These are phyloP conservation scores for Penium margaritaceum DNA, from an alignment of 139 green algal genomes.

Conservation along the genomic window DNA sequence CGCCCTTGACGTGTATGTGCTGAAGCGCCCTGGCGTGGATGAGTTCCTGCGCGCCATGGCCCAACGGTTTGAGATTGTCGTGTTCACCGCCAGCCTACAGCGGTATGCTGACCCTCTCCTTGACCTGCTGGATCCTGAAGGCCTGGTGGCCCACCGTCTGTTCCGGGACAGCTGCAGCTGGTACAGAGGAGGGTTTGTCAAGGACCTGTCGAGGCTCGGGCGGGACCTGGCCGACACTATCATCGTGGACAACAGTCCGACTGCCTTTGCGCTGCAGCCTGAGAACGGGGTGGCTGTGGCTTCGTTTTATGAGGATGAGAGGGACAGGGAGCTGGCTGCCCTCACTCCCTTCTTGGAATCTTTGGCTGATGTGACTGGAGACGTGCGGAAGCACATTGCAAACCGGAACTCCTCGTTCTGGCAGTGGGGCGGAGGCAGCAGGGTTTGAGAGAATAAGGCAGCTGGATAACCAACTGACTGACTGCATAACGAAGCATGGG, in stretches of 20 bases:
- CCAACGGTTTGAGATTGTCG: conserved; percentile 20
- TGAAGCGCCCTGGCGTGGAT: conserved; percentile 88
- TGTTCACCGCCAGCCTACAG: conserved; percentile 38
- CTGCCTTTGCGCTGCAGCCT: conserved; percentile 93
- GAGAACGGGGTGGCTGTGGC: conserved; percentile 88
- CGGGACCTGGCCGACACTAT: conserved; percentile 70
- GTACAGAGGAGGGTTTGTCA: conserved; percentile 84
- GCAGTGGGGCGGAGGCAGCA: too few species aligned
- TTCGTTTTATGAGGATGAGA: conserved; percentile 86
- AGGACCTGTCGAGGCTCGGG: conserved; percentile 78
- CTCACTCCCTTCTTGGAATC: too few species aligned
- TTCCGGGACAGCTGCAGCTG: conserved; percentile 86
- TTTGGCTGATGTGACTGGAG: too few species aligned
- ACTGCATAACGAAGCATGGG: too few species aligned
- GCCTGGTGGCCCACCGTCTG: conserved; percentile 74
- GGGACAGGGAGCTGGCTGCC: conserved; percentile 60
- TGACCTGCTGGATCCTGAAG: conserved; percentile 76
- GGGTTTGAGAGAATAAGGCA: too few species aligned
- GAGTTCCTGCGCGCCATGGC: conserved; percentile 69
- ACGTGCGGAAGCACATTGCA: too few species aligned
- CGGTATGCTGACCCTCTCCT: conserved; percentile 83
- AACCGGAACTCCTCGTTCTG: too few species aligned
- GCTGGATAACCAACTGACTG: too few species aligned
- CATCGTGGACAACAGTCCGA: conserved; percentile 95
- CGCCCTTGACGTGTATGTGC: too few species aligned